Evolutionary conservation across 2,329 filamentous ascomycete genomes (phyloP).

Genomic region (Pseudogymnoascus sp.): DNA sequence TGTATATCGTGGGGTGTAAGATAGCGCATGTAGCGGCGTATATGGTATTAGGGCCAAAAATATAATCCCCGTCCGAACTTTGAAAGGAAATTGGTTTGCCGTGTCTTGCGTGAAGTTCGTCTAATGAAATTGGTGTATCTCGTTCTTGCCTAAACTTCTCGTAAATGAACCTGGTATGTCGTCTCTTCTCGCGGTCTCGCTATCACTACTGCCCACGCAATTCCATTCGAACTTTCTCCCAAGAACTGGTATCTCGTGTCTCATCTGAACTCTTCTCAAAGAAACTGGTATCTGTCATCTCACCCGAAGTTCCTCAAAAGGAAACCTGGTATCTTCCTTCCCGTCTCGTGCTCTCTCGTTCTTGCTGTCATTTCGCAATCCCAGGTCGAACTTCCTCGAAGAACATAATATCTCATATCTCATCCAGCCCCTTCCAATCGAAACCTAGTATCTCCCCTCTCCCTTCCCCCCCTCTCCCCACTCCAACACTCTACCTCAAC

Average conservation of each 20-base stretch:
- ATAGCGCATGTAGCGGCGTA: not conserved
- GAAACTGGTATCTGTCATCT: not conserved
- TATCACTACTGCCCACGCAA: not conserved
- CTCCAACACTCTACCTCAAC: conserved; percentile 56
- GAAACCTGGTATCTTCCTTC: not conserved
- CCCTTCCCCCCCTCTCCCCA: conserved; percentile 14
- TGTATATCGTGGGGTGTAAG: not conserved
- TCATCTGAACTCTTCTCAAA: not conserved
- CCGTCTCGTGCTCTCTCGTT: no score
- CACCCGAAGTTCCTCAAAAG: not conserved
- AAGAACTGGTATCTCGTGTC: not conserved
- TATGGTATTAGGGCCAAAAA: not conserved
- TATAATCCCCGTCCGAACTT: not conserved
- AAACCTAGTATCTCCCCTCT: not conserved
- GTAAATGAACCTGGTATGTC: not conserved
- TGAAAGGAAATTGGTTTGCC: not conserved
- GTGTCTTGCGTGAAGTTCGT: not conserved
- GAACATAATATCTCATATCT: not conserved
- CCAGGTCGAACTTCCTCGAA: not conserved
- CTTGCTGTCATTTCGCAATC: no score
- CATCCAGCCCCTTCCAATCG: not conserved
- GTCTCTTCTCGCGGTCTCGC: not conserved
- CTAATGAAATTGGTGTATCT: not conserved
- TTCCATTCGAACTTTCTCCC: not conserved
- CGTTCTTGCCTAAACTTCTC: not conserved